Conservation (phyloP, 225 moss, liverwort and hornwort species). For the Pseudoscleropodium purum region DNA sequence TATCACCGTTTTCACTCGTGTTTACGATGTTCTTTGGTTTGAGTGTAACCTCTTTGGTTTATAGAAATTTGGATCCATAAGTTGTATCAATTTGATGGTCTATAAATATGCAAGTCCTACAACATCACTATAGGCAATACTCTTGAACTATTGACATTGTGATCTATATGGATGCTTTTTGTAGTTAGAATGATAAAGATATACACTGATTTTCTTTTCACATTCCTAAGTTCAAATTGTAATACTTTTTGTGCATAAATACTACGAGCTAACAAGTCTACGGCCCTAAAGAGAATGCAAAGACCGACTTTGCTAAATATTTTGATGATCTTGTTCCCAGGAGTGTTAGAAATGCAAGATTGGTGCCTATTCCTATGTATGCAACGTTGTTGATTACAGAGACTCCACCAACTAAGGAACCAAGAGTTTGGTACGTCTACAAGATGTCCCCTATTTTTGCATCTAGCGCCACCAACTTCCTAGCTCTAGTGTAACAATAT, state of each 20-base stretch:
- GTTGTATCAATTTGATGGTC: background rate
- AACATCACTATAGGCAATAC: background rate
- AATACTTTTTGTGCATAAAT: background rate
- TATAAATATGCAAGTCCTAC: background rate
- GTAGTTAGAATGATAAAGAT: background rate
- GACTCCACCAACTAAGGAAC: conserved; percentile 1
- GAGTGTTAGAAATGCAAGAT: background rate
- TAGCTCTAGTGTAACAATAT: background rate
- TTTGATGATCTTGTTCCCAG: background rate
- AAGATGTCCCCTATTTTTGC: background rate
- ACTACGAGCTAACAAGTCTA: background rate
- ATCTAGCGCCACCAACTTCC: conserved; percentile 6
- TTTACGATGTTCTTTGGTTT: background rate
- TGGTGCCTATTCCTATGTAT: conserved; percentile 5
- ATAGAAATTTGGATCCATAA: background rate
- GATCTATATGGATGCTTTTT: background rate
- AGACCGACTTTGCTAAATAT: background rate
- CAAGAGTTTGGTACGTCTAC: background rate
- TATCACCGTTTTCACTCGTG: background rate
- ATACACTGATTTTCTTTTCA: background rate
- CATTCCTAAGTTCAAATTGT: background rate
- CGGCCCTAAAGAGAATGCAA: background rate
- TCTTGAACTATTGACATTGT: no score
- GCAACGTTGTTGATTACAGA: conserved; percentile 1
- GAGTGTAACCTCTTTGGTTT: background rate